These are phyloP conservation scores for Auriscalpium vulgare DNA, from an alignment of 768 basidiomycete genomes.

Conservation along the genomic window DNA sequence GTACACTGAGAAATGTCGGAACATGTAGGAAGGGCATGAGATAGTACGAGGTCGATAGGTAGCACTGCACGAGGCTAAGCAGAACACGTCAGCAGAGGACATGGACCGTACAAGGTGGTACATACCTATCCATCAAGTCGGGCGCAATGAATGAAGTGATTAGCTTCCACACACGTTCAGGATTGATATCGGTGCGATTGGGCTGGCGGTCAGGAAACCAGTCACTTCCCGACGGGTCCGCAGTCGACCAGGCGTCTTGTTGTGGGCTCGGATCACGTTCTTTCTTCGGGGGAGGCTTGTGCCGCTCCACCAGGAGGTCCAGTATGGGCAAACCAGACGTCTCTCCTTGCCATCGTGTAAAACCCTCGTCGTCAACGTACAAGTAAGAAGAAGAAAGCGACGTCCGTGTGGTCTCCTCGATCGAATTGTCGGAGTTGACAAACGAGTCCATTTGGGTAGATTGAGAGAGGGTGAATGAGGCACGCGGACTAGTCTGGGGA, in stretches of 20 bases:
- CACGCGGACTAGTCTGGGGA: slow-evolving; percentile 37
- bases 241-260: slow-evolving; percentile 7
- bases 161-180: slow-evolving; percentile 80
- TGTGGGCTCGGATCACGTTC: slow-evolving; percentile 23
- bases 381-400: slow-evolving; percentile 73
- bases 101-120: slow-evolving; percentile 7
- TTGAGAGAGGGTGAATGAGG: not conserved
- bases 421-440: slow-evolving; percentile 33
- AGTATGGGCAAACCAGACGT: slow-evolving; percentile 87
- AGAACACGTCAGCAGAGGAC: slow-evolving; percentile 11
- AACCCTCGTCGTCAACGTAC: slow-evolving; percentile 83
- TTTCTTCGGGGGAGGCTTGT: slow-evolving; percentile 32
- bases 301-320: slow-evolving; percentile 73
- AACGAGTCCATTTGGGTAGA: too few species aligned
- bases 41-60: slow-evolving; percentile 89
- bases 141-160: slow-evolving; percentile 83
- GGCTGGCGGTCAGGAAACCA: slow-evolving; percentile 85
- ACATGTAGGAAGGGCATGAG: slow-evolving; percentile 89
- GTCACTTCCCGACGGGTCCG: slow-evolving; percentile 22
- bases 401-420: slow-evolving; percentile 54
- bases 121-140: slow-evolving; percentile 89
- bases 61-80: slow-evolving; percentile 68
- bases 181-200: slow-evolving; percentile 70
- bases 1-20: slow-evolving; percentile 75
- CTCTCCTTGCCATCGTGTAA: slow-evolving; percentile 87